Evolutionary conservation across 768 basidiomycete genomes (phyloP).

Genomic region (Astraeus odoratus): DNA sequence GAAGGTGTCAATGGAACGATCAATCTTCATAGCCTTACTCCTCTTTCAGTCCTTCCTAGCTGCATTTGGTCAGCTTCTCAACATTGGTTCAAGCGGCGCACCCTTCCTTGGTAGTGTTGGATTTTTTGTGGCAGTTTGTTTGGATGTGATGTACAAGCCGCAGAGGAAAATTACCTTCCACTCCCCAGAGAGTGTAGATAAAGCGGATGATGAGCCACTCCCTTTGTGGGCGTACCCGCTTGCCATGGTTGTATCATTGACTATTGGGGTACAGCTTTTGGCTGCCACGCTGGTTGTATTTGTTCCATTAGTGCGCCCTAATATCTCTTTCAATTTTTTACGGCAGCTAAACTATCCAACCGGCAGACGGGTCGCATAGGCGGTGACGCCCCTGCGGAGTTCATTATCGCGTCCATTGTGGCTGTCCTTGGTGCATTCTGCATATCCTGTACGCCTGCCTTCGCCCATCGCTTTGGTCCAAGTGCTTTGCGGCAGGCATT

Average conservation of each 20-base stretch:
- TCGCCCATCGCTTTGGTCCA: constrained; percentile 65
- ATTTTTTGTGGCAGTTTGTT: constrained; percentile 46
- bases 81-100: constrained; percentile 71
- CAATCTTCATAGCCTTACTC: constrained; percentile 52
- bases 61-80: constrained; percentile 51
- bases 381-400: constrained; percentile 76
- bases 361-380: constrained; percentile 76
- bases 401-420: constrained; percentile 79
- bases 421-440: constrained; percentile 48
- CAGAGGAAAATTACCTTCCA: constrained; percentile 14
- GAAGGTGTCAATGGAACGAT: constrained; percentile 56
- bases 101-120: constrained; percentile 60
- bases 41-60: constrained; percentile 54
- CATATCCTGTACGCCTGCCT: constrained; percentile 57
- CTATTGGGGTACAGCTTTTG: constrained; percentile 51
- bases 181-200: not conserved
- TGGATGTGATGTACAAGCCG: constrained; percentile 41
- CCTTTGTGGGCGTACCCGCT: constrained; percentile 60
- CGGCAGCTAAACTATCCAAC: constrained; percentile 2
- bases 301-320: constrained; percentile 64
- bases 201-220: constrained; percentile 27
- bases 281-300: constrained; percentile 75
- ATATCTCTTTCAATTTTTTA: not conserved
- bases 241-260: constrained; percentile 48
- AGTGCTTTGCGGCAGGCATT: constrained; percentile 33